Base-by-base conservation (phyloP, 768 basidiomycete genomes). In the Mrakia blollopis region DNA sequence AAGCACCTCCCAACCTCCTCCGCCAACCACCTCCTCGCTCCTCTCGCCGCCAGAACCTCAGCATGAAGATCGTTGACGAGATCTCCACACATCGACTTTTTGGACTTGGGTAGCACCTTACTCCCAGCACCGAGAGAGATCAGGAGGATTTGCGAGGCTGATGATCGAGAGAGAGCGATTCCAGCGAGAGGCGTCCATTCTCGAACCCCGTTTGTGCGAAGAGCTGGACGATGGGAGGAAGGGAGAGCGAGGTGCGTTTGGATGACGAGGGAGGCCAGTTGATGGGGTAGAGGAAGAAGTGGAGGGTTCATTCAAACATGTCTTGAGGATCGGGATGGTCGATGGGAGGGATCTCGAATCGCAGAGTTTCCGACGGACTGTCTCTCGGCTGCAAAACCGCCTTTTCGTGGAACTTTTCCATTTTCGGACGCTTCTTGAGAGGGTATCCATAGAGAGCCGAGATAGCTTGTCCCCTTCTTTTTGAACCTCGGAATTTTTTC, bases 161-260 rank as follows among this genome's bases (percentile, higher is more conserved):
- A 30, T 21, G 47, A 14, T 9, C 47, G 47, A 32, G 30, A 60
- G 35, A 54, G 71, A 60, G 65, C 65, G 65, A 68, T 68, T 13
- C 65, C 65, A 57, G 71, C 71, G 16, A 72, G 71, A 23, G 71
- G 71, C 1, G 71, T 72, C 71, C 71, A 72, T 37, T 72, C 71
- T 37, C 25, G 52, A 25, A 25, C 13, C 16, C 35, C 54, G 50
- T 60, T 35, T 8, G 71, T 21, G 10, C 71, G 71, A 37, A 54
- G 28, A 7, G 10, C 30, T 25, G 71, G 71, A 8, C 35, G 71
- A n/a, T 60, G 54, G 32, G 71, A 72, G n/a, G 50, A 39, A 9
- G 54, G 71, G 32, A 57, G 50, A 23, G 50, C 1, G 14, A 60
- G 71, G 23, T 54, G 28, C 35, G 54, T 72, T 32, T 72, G 32